Evolutionary conservation across 345 rosid genomes (phyloP).

Genomic region (Turritis glabra): DNA sequence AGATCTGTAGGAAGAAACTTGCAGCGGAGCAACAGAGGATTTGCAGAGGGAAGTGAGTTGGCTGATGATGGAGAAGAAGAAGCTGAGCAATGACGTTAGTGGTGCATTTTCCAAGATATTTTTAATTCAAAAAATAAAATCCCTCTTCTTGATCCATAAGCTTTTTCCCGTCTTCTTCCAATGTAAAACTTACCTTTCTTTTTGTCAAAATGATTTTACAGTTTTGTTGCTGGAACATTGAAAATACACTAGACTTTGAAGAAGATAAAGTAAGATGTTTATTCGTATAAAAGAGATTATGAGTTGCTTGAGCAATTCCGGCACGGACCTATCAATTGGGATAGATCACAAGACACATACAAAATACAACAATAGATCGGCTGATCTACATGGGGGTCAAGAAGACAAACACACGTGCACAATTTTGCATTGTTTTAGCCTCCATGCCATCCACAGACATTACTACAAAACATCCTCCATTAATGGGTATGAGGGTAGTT

Average conservation of each 20-base stretch:
- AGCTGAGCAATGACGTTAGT: neutral
- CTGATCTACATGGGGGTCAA: slow-evolving; percentile 1
- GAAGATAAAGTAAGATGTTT: neutral
- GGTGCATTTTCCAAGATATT: neutral
- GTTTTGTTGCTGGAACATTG: neutral
- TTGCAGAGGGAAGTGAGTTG: neutral
- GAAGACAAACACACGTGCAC: slow-evolving; percentile 12
- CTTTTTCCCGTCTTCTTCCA: neutral
- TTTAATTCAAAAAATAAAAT: neutral
- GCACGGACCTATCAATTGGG: slow-evolving; percentile 20
- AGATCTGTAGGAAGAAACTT: neutral
- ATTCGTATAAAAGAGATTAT: slow-evolving; percentile 6
- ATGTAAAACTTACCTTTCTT: neutral
- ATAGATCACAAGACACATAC: slow-evolving; percentile 24
- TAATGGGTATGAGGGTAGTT: slow-evolving; percentile 46
- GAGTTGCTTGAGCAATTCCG: neutral
- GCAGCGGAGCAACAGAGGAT: neutral
- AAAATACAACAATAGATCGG: slow-evolving; percentile 9
- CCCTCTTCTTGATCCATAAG: neutral
- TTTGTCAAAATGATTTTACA: neutral
- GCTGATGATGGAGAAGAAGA: neutral
- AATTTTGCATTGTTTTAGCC: neutral
- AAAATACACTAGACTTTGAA: neutral
- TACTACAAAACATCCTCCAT: slow-evolving; percentile 39
- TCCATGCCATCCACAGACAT: slow-evolving; percentile 15